phyloP scores from a whole-genome alignment of 176 grass and related monocot genomes.

The Rhynchospora tenuis region DNA sequence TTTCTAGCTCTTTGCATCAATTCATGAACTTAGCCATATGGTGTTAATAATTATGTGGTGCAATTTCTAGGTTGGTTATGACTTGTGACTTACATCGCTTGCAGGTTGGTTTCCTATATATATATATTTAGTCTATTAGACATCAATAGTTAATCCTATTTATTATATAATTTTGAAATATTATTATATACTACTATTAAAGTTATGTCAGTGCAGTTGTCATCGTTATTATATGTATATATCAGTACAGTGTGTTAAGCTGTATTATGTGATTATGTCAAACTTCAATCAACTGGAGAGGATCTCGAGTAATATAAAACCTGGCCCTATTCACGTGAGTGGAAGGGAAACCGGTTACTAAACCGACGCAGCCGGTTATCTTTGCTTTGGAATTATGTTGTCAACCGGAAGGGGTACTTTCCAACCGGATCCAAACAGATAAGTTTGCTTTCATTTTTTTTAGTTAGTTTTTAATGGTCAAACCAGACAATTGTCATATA shows the following conservation, averaged over 20 bases:
- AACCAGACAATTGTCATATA: neutral
- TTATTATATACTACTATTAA: neutral
- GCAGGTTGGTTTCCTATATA: neutral
- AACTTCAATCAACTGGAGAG: neutral
- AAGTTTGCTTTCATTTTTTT: neutral
- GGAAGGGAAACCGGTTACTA: neutral
- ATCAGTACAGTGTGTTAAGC: neutral
- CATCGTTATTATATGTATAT: neutral
- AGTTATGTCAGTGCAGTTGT: neutral
- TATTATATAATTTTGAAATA: neutral
- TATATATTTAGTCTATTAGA: neutral
- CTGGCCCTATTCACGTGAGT: slow-evolving; percentile 23
- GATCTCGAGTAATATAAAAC: neutral
- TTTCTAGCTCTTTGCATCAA: neutral
- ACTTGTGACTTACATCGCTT: neutral
- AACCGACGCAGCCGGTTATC: slow-evolving; percentile 23
- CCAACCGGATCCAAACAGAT: neutral
- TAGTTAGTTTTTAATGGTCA: neutral
- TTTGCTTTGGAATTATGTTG: slow-evolving; percentile 10
- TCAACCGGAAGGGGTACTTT: slow-evolving; percentile 4
- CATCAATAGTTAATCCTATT: neutral
- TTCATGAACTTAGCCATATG: neutral
- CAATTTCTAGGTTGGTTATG: slow-evolving; percentile 10
- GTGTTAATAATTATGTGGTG: slow-evolving; percentile 17
- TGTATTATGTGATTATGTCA: neutral